Evolutionary conservation across 2,329 filamentous ascomycete species (phyloP).

Genomic region (Xylaria sp.): DNA sequence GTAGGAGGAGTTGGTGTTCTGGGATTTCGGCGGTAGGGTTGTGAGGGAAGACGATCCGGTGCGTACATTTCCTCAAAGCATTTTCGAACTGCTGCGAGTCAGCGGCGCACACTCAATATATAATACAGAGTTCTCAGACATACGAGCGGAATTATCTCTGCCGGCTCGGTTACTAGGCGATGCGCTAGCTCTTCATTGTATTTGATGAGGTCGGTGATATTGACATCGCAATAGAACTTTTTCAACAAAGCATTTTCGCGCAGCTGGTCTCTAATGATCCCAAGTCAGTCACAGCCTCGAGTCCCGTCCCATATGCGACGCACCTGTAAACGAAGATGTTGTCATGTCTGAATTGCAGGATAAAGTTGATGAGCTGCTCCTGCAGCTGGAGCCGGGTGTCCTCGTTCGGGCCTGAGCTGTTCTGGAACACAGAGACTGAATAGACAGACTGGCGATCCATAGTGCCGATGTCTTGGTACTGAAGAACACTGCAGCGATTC

Average conservation of each 20-base stretch:
- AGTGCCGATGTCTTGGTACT: constrained; percentile 27
- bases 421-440: constrained; percentile 79
- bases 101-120: neutral
- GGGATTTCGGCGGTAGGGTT: constrained; percentile 72
- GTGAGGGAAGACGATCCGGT: constrained; percentile 88
- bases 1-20: constrained; percentile 91
- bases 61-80: constrained; percentile 88
- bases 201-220: constrained; percentile 92
- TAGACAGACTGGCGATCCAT: constrained; percentile 93
- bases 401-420: constrained; percentile 67
- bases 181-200: constrained; percentile 96
- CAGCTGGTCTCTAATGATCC: constrained; percentile 77
- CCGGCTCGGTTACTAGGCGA: constrained; percentile 84
- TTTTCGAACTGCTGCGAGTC: constrained; percentile 74
- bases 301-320: no score
- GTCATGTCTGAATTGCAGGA: constrained; percentile 91
- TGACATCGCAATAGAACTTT: constrained; percentile 94
- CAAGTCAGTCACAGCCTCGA: neutral
- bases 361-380: constrained; percentile 83
- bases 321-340: constrained; percentile 95
- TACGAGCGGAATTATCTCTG: constrained; percentile 90
- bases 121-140: constrained; percentile 37
- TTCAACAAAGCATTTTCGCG: constrained; percentile 93
- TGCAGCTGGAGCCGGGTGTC: constrained; percentile 77
- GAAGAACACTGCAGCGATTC: neutral